These are phyloP conservation scores for Candida ascalaphidarum DNA, from an alignment of 805 yeast genomes.

Conservation along the genomic window DNA sequence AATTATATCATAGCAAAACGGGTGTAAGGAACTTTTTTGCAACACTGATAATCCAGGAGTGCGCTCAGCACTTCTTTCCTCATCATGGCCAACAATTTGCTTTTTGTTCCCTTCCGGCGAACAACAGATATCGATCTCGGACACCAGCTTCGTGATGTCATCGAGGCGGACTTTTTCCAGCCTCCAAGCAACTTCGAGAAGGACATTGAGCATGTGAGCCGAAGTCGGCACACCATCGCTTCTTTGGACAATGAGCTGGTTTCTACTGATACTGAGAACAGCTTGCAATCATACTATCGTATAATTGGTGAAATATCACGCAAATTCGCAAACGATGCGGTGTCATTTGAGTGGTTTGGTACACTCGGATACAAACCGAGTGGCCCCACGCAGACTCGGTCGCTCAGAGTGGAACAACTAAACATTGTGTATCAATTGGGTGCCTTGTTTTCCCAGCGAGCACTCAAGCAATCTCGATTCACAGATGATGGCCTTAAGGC, in stretches of 20 bases:
- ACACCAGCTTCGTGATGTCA: constrained; percentile 30
- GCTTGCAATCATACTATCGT: constrained; percentile 38
- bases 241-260: constrained; percentile 17
- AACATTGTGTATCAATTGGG: constrained; percentile 67
- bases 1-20: too few relatives aligned
- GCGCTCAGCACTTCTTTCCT: too few relatives aligned
- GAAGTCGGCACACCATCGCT: constrained; percentile 18
- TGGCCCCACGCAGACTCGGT: constrained; percentile 36
- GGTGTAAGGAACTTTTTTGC: constrained; percentile 1
- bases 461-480: constrained; percentile 33
- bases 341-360: constrained; percentile 66
- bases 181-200: constrained; percentile 21
- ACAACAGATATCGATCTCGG: constrained; percentile 36
- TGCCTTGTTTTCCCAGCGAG: constrained; percentile 51
- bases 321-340: constrained; percentile 58
- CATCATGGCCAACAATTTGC: constrained; percentile 30
- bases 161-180: constrained; percentile 39
- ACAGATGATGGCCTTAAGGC: constrained; percentile 50
- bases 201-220: constrained; percentile 38
- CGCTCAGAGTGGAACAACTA: constrained; percentile 51
- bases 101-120: constrained; percentile 43
- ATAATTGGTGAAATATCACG: constrained; percentile 33
- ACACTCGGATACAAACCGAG: constrained; percentile 50
- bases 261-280: constrained; percentile 24
- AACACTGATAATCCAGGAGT: constrained; percentile 1